A percentile compares a stretch with the other conserved stretches of the same genome.
Evolutionary conservation across 148 eudicot species (phyloP).

Genomic region (Simmondsia chinensis): DNA sequence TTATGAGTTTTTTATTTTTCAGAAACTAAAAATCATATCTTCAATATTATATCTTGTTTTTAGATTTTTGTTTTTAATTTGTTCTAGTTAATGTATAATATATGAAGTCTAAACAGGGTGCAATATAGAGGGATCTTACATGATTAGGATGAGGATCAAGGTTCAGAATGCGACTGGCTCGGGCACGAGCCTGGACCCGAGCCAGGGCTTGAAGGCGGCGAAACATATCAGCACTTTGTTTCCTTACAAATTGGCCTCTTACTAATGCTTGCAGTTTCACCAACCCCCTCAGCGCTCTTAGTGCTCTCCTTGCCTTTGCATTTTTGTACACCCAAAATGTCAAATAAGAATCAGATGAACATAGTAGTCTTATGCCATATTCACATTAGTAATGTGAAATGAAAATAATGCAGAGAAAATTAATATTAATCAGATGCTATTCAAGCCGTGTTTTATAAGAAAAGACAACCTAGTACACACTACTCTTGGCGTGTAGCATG

Average conservation of each 20-base stretch:
- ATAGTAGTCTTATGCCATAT: not conserved
- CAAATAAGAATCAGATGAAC: not conserved
- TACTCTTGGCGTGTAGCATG: too few relatives aligned
- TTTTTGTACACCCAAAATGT: constrained; percentile 2
- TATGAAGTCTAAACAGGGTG: not conserved
- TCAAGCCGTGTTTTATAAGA: too few relatives aligned
- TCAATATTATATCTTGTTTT: not conserved
- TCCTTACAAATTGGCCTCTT: constrained; percentile 86
- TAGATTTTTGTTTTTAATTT: not conserved
- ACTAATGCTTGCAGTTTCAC: constrained; percentile 96
- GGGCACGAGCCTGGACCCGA: constrained; percentile 77
- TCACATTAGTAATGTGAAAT: not conserved
- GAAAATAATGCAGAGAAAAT: not conserved
- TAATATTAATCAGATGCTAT: not conserved
- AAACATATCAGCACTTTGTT: constrained; percentile 87
- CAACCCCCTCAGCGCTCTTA: constrained; percentile 82
- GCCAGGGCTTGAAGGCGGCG: constrained; percentile 90
- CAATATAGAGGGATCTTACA: constrained; percentile 27
- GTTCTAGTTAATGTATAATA: too few relatives aligned
- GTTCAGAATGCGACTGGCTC: constrained; percentile 37
- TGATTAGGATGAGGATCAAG: constrained; percentile 32
- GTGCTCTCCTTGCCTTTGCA: constrained; percentile 78
- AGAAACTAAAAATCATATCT: too few relatives aligned
- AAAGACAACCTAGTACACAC: too few relatives aligned
- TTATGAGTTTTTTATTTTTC: too few relatives aligned